A percentile compares a stretch with the other conserved stretches of the same genome.
These are phyloP conservation scores for Drechslerella coelobrocha DNA, from an alignment of 2,329 filamentous ascomycete genomes.

Conservation along the genomic window DNA sequence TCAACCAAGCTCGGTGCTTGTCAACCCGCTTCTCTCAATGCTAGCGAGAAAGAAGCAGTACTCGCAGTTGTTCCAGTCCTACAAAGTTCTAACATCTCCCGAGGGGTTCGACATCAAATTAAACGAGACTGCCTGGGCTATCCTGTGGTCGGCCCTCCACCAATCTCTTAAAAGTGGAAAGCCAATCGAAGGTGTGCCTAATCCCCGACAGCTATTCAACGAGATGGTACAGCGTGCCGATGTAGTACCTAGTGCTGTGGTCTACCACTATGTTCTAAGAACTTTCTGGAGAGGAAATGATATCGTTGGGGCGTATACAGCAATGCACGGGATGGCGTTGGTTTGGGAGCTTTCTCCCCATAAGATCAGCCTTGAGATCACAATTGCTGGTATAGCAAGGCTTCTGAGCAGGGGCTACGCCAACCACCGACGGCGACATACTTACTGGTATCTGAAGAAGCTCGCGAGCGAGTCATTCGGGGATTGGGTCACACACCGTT, in stretches of 20 bases:
- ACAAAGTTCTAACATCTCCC: conserved; percentile 6
- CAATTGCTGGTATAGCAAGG: conserved; percentile 25
- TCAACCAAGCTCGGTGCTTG: conserved; percentile 19
- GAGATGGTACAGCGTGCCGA: conserved; percentile 34
- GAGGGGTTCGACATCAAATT: conserved; percentile 29
- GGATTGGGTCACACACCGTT: not conserved
- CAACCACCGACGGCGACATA: conserved; percentile 21
- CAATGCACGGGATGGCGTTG: conserved; percentile 42
- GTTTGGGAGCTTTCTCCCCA: conserved; percentile 31
- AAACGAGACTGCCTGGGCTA: conserved; percentile 12
- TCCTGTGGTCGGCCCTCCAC: conserved; percentile 19
- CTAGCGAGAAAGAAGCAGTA: conserved; percentile 15
- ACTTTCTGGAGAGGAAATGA: conserved; percentile 29
- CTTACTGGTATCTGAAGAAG: conserved; percentile 39
- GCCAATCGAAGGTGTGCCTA: conserved; percentile 1
- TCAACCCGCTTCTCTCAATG: conserved; percentile 32
- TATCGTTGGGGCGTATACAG: conserved; percentile 39
- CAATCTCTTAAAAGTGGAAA: conserved; percentile 8
- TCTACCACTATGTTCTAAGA: conserved; percentile 27
- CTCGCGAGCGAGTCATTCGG: conserved; percentile 22
- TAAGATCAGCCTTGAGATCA: conserved; percentile 21
- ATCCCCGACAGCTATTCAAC: conserved; percentile 23
- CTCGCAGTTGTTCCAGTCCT: conserved; percentile 21
- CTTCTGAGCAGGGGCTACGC: conserved; percentile 5
- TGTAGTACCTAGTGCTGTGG: conserved; percentile 8